Percentiles rank a stretch among this genome's conserved stretches.
phyloP scores from a whole-genome alignment of 1,284 basidiomycete species.

The Grifola frondosa region DNA sequence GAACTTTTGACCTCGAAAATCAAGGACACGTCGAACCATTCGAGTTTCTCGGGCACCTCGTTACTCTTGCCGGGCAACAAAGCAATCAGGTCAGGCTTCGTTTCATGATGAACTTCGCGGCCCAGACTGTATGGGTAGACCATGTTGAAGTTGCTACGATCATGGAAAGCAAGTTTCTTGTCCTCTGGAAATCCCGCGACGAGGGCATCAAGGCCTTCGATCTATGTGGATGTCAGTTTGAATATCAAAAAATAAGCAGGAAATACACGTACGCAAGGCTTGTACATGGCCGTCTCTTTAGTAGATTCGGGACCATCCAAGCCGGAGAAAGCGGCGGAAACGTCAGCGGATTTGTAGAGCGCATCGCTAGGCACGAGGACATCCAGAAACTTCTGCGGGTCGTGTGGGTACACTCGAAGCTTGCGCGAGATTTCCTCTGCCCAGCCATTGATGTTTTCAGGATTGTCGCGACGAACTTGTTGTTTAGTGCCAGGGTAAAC shows the following conservation, averaged over 20 bases:
- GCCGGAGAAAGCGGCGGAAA: too few species aligned
- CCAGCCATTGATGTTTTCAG: too few species aligned
- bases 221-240: not conserved
- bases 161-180: not conserved
- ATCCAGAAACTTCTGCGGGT: too few species aligned
- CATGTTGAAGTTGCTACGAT: not conserved
- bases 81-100: not conserved
- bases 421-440: too few species aligned
- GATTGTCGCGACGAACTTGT: too few species aligned
- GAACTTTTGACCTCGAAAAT: constrained; percentile 4
- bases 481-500: too few species aligned
- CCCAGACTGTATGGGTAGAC: constrained; percentile 2
- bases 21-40: constrained; percentile 5
- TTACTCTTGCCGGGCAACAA: not conserved
- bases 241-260: not conserved
- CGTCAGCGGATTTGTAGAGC: too few species aligned
- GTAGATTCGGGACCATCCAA: too few species aligned
- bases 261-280: not conserved
- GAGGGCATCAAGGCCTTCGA: not conserved
- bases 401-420: too few species aligned
- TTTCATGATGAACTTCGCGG: not conserved
- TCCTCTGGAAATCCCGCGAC: constrained; percentile 1
- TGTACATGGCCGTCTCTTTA: too few species aligned
- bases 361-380: too few species aligned
- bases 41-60: too few species aligned